Evolutionary conservation across 306 rosid genomes (phyloP), one percentile per base, ranked within the genome.

Genomic region (Begonia peltatifolia): DNA sequence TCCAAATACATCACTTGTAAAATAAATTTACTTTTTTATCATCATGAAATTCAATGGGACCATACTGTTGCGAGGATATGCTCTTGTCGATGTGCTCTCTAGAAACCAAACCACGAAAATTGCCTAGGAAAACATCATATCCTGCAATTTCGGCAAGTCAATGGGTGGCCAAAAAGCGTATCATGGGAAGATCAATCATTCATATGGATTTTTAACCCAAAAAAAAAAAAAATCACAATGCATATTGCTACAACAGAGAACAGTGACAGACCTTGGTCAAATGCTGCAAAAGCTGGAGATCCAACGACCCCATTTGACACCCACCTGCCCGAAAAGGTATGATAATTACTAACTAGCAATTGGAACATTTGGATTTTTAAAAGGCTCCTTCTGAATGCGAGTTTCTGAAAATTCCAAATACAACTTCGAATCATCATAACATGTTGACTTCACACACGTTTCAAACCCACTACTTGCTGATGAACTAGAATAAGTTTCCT

Each of bases 201-300:
- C 38, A 30, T 4, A 30, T 30, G 6, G 38, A 30, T 30, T 6
- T 30, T 30, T 30, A 30, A 30, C 38, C n/a, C n/a, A n/a, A n/a
- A n/a, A 20, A 30, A 0, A 5, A 5, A 30, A 30, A 3, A 30
- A 30, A 30, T 30, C 7, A 30, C 38, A 6, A 30, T 30, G 38
- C 3, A 7, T 30, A 9, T 30, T 30, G 38, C 6, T 30, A 6
- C 38, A 30, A 30, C n/a, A 18, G 44, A 54, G 23, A 71, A 70
- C 68, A 46, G 23, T 41, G 62, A 52, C 80, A 55, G 58, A 85
- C 97, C 97, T 85, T 83, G 95, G 67, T 89, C 97, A 48, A 72
- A 89, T 41, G 97, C 97, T 18, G 97, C 95, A 78, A 89, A 89
- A 49, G 97, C 97, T 12, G 94, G 97, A 44, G 97, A 89, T 53